Percentiles rank a stretch among this genome's conserved stretches.
Evolutionary conservation across 1,284 basidiomycete species (phyloP).

Genomic region (Cystobasidiaceae sp.): DNA sequence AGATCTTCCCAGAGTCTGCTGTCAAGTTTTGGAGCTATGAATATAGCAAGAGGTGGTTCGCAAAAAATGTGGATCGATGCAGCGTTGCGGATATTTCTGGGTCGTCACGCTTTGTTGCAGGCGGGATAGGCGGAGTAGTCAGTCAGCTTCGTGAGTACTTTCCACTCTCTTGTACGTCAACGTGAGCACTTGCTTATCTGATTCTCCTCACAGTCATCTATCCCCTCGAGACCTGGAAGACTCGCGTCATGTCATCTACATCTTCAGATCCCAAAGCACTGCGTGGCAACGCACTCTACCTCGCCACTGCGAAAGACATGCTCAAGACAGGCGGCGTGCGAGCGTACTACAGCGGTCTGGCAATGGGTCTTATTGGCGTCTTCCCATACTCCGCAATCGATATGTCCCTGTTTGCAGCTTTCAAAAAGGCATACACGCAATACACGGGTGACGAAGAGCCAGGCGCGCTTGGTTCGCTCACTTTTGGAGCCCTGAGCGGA

Average conservation of each 20-base stretch:
- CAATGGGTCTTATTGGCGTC: slow-evolving; percentile 53
- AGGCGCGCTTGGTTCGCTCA: slow-evolving; percentile 47
- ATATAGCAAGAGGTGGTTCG: slow-evolving; percentile 89
- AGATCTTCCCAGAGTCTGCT: slow-evolving; percentile 71
- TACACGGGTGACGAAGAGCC: slow-evolving; percentile 48
- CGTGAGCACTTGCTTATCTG: too few relatives aligned
- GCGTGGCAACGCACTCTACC: slow-evolving; percentile 38
- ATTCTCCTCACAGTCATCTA: too few relatives aligned
- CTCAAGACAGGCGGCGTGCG: slow-evolving; percentile 69
- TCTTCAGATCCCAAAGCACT: slow-evolving; percentile 25
- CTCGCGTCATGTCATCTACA: slow-evolving; percentile 42
- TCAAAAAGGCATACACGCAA: slow-evolving; percentile 49
- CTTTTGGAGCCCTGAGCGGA: slow-evolving; percentile 48
- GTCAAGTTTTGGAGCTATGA: slow-evolving; percentile 98
- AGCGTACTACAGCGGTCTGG: slow-evolving; percentile 85
- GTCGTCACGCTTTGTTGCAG: slow-evolving; percentile 84
- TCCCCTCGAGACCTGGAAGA: slow-evolving; percentile 79
- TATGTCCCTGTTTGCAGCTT: slow-evolving; percentile 49
- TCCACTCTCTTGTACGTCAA: too few relatives aligned
- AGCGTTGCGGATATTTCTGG: slow-evolving; percentile 88
- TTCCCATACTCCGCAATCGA: slow-evolving; percentile 49
- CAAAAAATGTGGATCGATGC: slow-evolving; percentile 83
- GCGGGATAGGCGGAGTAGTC: slow-evolving; percentile 88
- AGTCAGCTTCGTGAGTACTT: too few relatives aligned
- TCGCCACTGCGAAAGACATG: slow-evolving; percentile 62